Evolutionary conservation across 108 stramenopile genomes (phyloP).

Genomic region (Aurantiochytrium sp.): DNA sequence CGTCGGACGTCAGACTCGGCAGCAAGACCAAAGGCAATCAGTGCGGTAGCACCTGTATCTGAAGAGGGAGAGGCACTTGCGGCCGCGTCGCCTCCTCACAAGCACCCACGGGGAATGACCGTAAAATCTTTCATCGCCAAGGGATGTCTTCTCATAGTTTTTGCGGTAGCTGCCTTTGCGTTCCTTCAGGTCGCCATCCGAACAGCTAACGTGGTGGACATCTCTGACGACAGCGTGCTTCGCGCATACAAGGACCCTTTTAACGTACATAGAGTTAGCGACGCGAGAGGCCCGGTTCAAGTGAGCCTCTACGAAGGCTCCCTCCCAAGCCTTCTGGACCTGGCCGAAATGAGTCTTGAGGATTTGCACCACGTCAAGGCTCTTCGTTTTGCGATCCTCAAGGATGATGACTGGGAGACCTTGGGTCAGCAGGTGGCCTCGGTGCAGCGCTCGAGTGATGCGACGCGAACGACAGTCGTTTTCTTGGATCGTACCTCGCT

Average conservation of each 20-base stretch:
- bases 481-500: not conserved
- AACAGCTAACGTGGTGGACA: not conserved
- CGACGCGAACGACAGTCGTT: not conserved
- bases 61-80: not conserved
- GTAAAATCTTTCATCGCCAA: not conserved
- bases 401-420: not conserved
- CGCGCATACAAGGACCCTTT: not conserved
- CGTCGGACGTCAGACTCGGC: no score
- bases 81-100: not conserved
- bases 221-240: not conserved
- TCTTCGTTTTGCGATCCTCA: not conserved
- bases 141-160: not conserved
- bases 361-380: not conserved
- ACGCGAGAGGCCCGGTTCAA: not conserved
- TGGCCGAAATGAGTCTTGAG: not conserved
- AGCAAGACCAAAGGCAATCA: no score
- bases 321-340: not conserved
- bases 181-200: not conserved
- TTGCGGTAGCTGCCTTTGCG: not conserved
- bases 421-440: not conserved
- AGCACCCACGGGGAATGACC: not conserved
- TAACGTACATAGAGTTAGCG: not conserved
- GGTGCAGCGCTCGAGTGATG: not conserved
- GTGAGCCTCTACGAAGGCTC: not conserved
- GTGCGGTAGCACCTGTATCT: no score